Percentiles rank a stretch among this genome's conserved stretches.
Evolutionary conservation across 2,329 filamentous ascomycete genomes (phyloP).

Genomic region (Paracoccidioides lutzii): DNA sequence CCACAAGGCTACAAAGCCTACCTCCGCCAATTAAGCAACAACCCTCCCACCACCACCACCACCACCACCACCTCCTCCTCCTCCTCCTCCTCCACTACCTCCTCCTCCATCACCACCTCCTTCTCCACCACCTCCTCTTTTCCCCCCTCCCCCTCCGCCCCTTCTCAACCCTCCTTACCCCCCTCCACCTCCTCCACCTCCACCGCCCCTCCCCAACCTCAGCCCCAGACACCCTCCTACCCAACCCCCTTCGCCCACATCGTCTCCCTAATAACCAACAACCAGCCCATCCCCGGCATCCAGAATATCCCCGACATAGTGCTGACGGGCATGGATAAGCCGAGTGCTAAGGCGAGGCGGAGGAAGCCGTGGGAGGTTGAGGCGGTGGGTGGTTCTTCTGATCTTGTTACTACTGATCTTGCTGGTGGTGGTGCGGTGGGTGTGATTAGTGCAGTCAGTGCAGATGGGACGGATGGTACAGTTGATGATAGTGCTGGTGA

Average conservation of each 20-base stretch:
- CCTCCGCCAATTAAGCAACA: background rate
- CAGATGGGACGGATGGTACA: background rate
- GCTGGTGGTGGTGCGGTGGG: background rate
- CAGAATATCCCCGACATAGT: slow-evolving; percentile 73
- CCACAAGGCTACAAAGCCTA: slow-evolving; percentile 5
- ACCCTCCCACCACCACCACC: slow-evolving; percentile 1
- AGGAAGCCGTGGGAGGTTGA: slow-evolving; percentile 72
- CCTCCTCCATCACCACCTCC: background rate
- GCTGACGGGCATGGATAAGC: slow-evolving; percentile 53
- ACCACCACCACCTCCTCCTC: background rate
- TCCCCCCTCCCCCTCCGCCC: slow-evolving; percentile 3
- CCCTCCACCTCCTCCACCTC: slow-evolving; percentile 6
- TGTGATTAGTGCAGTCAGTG: background rate
- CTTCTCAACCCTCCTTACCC: background rate
- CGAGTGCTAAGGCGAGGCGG: slow-evolving; percentile 40
- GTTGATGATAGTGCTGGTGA: background rate
- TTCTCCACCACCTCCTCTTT: slow-evolving; percentile 3
- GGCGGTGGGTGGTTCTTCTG: slow-evolving; percentile 1
- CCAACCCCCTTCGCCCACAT: slow-evolving; percentile 76
- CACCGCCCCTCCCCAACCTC: slow-evolving; percentile 4
- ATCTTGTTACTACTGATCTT: background rate
- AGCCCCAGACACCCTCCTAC: slow-evolving; percentile 47
- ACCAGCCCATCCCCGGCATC: slow-evolving; percentile 75
- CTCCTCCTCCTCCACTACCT: background rate
- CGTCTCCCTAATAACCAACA: slow-evolving; percentile 69